Evolutionary conservation across 768 basidiomycete genomes (phyloP).

Genomic region (Russula earlei): DNA sequence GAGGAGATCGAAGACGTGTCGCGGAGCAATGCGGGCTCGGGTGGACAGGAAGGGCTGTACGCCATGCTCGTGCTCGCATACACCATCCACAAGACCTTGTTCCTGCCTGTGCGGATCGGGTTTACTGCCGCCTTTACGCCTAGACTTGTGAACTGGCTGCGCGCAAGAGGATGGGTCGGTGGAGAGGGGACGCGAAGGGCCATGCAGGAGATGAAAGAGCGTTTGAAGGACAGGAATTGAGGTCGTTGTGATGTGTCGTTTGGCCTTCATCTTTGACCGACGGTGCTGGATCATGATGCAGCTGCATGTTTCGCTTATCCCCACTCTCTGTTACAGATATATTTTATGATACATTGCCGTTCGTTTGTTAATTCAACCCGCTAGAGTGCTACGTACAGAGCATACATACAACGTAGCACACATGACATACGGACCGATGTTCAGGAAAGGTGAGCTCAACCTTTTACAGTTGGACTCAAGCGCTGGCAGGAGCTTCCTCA

Average conservation of each 20-base stretch:
- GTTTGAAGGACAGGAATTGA: slow-evolving; percentile 23
- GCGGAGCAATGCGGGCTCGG: slow-evolving; percentile 23
- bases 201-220: slow-evolving; percentile 35
- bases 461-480: slow-evolving; percentile 4
- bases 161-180: slow-evolving; percentile 74
- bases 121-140: slow-evolving; percentile 84
- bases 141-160: slow-evolving; percentile 75
- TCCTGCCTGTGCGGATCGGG: slow-evolving; percentile 83
- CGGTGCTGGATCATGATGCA: background rate
- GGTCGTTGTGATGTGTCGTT: slow-evolving; percentile 20
- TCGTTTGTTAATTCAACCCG: slow-evolving; percentile 1
- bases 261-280: background rate
- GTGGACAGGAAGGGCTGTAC: slow-evolving; percentile 68
- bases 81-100: slow-evolving; percentile 89
- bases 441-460: background rate
- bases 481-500: slow-evolving; percentile 9
- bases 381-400: slow-evolving; percentile 15
- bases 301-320: background rate
- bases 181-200: slow-evolving; percentile 60
- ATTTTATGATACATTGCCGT: background rate
- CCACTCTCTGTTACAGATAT: background rate
- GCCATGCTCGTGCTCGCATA: slow-evolving; percentile 92
- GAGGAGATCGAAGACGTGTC: slow-evolving; percentile 48
- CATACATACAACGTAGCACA: slow-evolving; percentile 9
- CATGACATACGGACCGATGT: background rate